Evolutionary conservation across 2,329 filamentous ascomycete genomes (phyloP), one percentile per base, ranked within the genome.

Genomic region (Coniella vitis): DNA sequence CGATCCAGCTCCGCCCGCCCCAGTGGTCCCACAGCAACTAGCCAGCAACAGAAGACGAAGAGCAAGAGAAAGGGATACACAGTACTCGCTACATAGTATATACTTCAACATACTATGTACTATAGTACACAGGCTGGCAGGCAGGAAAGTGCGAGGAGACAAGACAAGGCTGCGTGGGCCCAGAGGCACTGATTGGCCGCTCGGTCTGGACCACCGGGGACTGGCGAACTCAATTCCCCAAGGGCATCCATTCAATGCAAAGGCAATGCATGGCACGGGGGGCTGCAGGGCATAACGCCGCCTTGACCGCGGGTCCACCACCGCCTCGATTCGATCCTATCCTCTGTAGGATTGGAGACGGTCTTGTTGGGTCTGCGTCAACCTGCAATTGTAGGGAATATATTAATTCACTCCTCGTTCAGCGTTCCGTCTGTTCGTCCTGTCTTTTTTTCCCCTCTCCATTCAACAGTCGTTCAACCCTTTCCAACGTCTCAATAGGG

Each of bases 401-500:
- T 37, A 37, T 45, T 45, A 45, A 45, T 29, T 10, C 13, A 21
- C 7, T 25, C 43, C 16, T 3, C 25, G 20, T 21, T 17, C 38
- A 10, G 9, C n/a, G 25, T 31, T 42, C 39, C 13, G 17, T 34
- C 1, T 10, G 16, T 21, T 2, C 22, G 7, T 19, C 5, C 19
- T 37, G 14, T 21, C 9, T 8, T 25, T 14, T 20, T n/a, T 16
- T 10, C 16, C 17, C n/a, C 14, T 20, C 25, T 38, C 21, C n/a
- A 31, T 22, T 22, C 43, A 38, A 17, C 38, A 21, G 21, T 29
- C 38, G 22, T 25, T 16, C 21, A 25, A n/a, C 21, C 20, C 13
- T 31, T 29, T 45, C 35, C 37, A n/a, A n/a, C n/a, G n/a, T n/a
- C 20, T n/a, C 38, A 37, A 45, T 45, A 45, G 10, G 20, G 29